Evolutionary conservation across 345 rosid genomes (phyloP).

Genomic region (Gossypium sturtianum): DNA sequence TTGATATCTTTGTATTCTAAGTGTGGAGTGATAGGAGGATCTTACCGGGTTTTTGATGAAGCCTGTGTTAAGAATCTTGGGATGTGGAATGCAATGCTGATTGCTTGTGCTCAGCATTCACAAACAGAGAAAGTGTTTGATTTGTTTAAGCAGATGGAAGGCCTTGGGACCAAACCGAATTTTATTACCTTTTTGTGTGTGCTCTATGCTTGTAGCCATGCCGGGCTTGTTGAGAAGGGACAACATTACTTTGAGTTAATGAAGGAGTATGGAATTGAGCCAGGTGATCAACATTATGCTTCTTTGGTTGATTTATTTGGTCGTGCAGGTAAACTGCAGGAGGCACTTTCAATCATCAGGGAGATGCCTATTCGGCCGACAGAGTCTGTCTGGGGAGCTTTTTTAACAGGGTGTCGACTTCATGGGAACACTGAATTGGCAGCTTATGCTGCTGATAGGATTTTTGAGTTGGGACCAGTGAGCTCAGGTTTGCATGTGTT

Average conservation of each 20-base stretch:
- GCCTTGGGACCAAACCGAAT: conserved; percentile 54
- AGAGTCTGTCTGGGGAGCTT: conserved; percentile 87
- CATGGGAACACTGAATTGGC: conserved; percentile 75
- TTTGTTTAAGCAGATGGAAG: conserved; percentile 58
- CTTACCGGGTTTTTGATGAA: conserved; percentile 52
- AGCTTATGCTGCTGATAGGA: conserved; percentile 68
- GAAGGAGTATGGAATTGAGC: conserved; percentile 61
- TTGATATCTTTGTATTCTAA: conserved; percentile 74
- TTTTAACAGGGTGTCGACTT: conserved; percentile 68
- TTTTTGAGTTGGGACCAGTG: conserved; percentile 57
- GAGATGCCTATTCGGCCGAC: conserved; percentile 68
- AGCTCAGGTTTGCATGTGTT: conserved; percentile 69
- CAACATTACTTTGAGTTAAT: conserved; percentile 56
- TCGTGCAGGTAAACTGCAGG: conserved; percentile 79
- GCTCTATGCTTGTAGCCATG: conserved; percentile 88
- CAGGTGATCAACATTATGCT: conserved; percentile 73
- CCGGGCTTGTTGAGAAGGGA: conserved; percentile 67
- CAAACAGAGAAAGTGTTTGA: conserved; percentile 39
- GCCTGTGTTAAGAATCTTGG: conserved; percentile 57
- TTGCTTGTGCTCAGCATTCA: conserved; percentile 77
- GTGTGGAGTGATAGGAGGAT: conserved; percentile 68
- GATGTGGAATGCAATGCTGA: conserved; percentile 87
- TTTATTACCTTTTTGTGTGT: conserved; percentile 70
- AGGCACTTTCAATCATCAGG: conserved; percentile 50
- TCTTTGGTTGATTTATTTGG: conserved; percentile 76